phyloP scores from a whole-genome alignment of 2,329 filamentous ascomycete genomes.

The Ophiostoma ips region DNA sequence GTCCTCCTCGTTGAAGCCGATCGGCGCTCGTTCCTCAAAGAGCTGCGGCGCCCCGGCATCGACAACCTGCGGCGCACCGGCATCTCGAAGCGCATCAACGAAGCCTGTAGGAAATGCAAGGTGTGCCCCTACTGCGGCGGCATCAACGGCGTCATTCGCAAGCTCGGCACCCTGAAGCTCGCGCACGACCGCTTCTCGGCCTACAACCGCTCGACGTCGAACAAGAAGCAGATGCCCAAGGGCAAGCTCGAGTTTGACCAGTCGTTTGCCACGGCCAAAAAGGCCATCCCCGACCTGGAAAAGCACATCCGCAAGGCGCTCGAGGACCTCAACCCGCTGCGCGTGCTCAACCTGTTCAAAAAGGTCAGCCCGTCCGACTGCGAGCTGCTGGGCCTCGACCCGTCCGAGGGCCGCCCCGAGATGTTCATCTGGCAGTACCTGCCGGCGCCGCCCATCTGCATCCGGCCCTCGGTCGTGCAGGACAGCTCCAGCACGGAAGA shows the following conservation, averaged over 20 bases:
- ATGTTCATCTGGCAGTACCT: slow-evolving; percentile 98
- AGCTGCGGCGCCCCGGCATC: slow-evolving; percentile 65
- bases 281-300: slow-evolving; percentile 67
- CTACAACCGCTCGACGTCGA: slow-evolving; percentile 78
- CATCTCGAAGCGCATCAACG: slow-evolving; percentile 77
- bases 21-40: slow-evolving; percentile 61
- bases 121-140: slow-evolving; percentile 67
- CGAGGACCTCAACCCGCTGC: slow-evolving; percentile 83
- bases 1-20: slow-evolving; percentile 73
- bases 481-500: slow-evolving; percentile 91
- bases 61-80: slow-evolving; percentile 77
- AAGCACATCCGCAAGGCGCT: slow-evolving; percentile 85
- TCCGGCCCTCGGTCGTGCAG: slow-evolving; percentile 85
- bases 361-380: slow-evolving; percentile 75
- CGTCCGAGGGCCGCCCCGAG: slow-evolving; percentile 75
- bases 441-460: slow-evolving; percentile 85
- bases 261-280: slow-evolving; percentile 69
- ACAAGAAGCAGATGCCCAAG: slow-evolving; percentile 67
- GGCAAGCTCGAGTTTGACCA: slow-evolving; percentile 76
- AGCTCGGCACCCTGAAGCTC: slow-evolving; percentile 83
- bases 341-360: slow-evolving; percentile 83
- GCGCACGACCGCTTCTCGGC: slow-evolving; percentile 83
- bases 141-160: slow-evolving; percentile 83
- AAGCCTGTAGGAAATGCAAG: slow-evolving; percentile 78
- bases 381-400: slow-evolving; percentile 79